These are phyloP conservation scores for Dactylellina cionopaga DNA, from an alignment of 2,329 filamentous ascomycete species.

Conservation along the genomic window DNA sequence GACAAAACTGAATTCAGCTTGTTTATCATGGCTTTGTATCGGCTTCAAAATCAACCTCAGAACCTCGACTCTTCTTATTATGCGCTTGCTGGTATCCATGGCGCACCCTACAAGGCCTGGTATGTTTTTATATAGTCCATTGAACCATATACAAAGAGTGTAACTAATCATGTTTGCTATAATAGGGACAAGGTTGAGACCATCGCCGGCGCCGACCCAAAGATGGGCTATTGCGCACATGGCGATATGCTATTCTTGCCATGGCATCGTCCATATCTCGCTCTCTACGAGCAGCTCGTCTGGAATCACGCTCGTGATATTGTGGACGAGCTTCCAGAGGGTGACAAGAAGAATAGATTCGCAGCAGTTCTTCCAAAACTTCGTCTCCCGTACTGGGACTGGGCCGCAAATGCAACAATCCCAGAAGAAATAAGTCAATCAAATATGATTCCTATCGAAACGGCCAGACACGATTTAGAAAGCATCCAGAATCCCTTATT, in stretches of 20 bases:
- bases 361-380: conserved; percentile 14
- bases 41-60: conserved; percentile 75
- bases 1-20: conserved; percentile 65
- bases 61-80: conserved; percentile 76
- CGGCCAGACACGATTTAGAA: conserved; percentile 68
- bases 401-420: conserved; percentile 62
- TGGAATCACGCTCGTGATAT: conserved; percentile 61
- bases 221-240: conserved; percentile 29
- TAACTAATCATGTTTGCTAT: neutral
- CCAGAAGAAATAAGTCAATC: conserved; percentile 49
- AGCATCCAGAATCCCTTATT: conserved; percentile 71
- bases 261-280: conserved; percentile 85
- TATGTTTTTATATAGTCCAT: neutral
- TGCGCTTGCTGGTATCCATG: conserved; percentile 84
- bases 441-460: conserved; percentile 62
- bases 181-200: conserved; percentile 20
- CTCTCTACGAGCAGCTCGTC: conserved; percentile 63
- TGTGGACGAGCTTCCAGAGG: conserved; percentile 61
- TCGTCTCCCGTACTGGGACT: conserved; percentile 66
- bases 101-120: conserved; percentile 58
- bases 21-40: conserved; percentile 77
- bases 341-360: conserved; percentile 61
- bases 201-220: neutral
- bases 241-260: conserved; percentile 68
- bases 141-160: no score